Evolutionary conservation across 2,329 filamentous ascomycete genomes (phyloP).

Genomic region (Drechslerella dactyloides): DNA sequence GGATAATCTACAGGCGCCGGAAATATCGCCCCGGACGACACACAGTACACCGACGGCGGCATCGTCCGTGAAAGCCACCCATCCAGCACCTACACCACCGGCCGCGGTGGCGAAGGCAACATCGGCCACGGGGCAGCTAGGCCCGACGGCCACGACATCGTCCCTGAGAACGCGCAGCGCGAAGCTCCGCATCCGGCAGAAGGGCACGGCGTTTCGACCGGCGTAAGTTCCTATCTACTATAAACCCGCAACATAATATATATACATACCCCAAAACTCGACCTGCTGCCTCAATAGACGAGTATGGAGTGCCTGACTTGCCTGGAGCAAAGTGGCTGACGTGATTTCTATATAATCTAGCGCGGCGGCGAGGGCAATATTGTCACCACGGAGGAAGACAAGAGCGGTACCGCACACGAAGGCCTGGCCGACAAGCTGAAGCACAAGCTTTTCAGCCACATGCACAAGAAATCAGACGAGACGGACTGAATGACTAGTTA

Average conservation of each 20-base stretch:
- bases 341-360: conserved; percentile 26
- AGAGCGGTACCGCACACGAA: conserved; percentile 26
- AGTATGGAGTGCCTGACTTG: too few relatives aligned
- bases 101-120: conserved; percentile 67
- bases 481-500: background rate
- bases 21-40: conserved; percentile 67
- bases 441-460: conserved; percentile 51
- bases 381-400: conserved; percentile 39
- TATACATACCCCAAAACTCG: too few relatives aligned
- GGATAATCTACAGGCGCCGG: conserved; percentile 56
- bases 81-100: conserved; percentile 61
- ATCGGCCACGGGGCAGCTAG: conserved; percentile 63
- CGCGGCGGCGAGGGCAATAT: conserved; percentile 56
- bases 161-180: conserved; percentile 30
- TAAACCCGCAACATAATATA: background rate
- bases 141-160: conserved; percentile 55
- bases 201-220: conserved; percentile 53
- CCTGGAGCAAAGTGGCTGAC: too few relatives aligned
- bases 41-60: conserved; percentile 68
- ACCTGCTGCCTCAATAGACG: too few relatives aligned
- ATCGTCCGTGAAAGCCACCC: conserved; percentile 64
- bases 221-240: conserved; percentile 51
- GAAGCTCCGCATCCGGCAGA: conserved; percentile 26
- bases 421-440: conserved; percentile 55
- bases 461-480: conserved; percentile 27